Base-by-base conservation (phyloP, 257 asterid genomes). In the Salvia hispanica region DNA sequence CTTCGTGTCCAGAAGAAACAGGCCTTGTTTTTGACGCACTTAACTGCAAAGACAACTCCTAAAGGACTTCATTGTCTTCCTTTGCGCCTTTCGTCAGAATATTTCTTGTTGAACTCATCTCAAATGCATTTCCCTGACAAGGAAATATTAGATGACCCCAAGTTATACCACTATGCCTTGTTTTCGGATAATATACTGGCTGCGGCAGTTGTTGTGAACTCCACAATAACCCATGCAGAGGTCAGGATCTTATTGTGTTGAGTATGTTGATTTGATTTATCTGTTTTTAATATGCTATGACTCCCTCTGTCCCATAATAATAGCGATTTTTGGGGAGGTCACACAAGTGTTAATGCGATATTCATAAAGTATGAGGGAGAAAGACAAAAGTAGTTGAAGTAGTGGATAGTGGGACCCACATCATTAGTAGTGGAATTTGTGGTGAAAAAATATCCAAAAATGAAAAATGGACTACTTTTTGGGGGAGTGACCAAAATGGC, bases 111-210 rank as follows among this genome's bases (percentile, higher is more conserved):
- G 81, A 79, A 79, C 74, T 63, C 86, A 18, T 71, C 84, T 34
- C 88, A 88, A 67, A 89, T 76, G 74, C 87, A 76, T 37, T 85
- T 91, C 57, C 86, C 78, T 0, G 70, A 75, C 74, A 73, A 80
- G 80, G 94, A 85, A 56, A 85, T 78, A 13, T 64, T 88, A 39
- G 88, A 80, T 40, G 82, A 91, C 79, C 81, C 95, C 67, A 78
- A 76, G 75, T 77, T 91, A n/a, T 88, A 79, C 81, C 98, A 91
- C 80, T 91, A 91, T 78, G 98, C 98, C 58, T 78, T 91, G 71
- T 88, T 91, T 84, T 91, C 98, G 3, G 98, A 91, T 74, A 91
- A 89, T 51, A 76, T 91, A 45, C 70, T 91, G 83, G 98, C 96
- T 8, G 85, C 98, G 9, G 88, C 95, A 62, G 91, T 77, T 37